These are phyloP conservation scores for Laburnicola sp. DNA, from an alignment of 2,329 filamentous ascomycete genomes.

Conservation along the genomic window DNA sequence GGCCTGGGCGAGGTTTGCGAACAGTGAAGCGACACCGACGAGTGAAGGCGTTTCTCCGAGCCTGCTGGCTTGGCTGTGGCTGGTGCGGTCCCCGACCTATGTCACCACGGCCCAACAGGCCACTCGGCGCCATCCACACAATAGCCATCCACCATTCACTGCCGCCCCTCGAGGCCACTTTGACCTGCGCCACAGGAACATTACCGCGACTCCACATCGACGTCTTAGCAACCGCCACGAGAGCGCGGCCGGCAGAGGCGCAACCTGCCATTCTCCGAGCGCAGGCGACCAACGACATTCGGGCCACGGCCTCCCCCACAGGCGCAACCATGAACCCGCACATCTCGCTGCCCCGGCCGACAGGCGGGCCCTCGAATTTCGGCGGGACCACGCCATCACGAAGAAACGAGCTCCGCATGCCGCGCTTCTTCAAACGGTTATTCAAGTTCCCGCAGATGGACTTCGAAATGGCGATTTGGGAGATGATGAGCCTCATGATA, in stretches of 20 bases:
- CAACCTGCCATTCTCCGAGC: not conserved
- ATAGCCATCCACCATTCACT: not conserved
- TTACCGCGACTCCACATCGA: not conserved
- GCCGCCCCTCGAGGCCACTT: not conserved
- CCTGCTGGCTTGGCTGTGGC: slow-evolving; percentile 14
- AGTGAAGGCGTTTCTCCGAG: not conserved
- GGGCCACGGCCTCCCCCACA: not conserved
- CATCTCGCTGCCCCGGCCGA: slow-evolving; percentile 62
- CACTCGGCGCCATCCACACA: not conserved
- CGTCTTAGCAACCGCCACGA: not conserved
- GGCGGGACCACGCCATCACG: slow-evolving; percentile 55
- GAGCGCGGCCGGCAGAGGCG: not conserved
- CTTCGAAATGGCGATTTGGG: slow-evolving; percentile 74
- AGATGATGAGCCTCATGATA: slow-evolving; percentile 69
- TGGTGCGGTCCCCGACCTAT: slow-evolving; percentile 6
- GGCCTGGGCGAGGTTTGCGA: slow-evolving; percentile 4
- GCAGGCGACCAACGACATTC: slow-evolving; percentile 3
- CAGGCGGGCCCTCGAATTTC: slow-evolving; percentile 58
- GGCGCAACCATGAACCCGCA: slow-evolving; percentile 58
- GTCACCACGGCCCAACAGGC: slow-evolving; percentile 4
- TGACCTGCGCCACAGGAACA: not conserved
- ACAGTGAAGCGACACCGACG: slow-evolving; percentile 4
- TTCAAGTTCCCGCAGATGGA: slow-evolving; percentile 77
- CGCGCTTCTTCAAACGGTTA: slow-evolving; percentile 68
- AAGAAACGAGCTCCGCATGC: slow-evolving; percentile 61